Conservation (phyloP, 2,329 filamentous ascomycete species). For the Xylogone sp. region DNA sequence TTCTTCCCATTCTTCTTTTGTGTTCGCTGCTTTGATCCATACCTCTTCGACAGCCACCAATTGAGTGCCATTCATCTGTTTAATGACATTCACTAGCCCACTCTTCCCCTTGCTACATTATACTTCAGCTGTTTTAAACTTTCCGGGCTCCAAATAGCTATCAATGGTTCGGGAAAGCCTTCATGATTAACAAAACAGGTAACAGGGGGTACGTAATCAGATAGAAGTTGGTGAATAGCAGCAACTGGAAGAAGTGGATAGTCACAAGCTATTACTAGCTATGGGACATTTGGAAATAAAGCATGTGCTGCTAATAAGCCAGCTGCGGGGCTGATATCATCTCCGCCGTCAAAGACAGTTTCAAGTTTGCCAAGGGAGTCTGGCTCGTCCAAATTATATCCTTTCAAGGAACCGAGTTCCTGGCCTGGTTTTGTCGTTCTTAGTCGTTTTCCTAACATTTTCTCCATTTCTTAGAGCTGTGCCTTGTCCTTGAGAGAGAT, state of each 20-base stretch:
- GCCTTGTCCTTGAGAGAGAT: slow-evolving; percentile 14
- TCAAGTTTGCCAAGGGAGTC: slow-evolving; percentile 1
- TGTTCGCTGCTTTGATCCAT: slow-evolving; percentile 36
- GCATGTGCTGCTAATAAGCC: slow-evolving; percentile 29
- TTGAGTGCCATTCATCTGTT: slow-evolving; percentile 14
- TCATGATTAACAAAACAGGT: slow-evolving; percentile 31
- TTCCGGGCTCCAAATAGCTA: slow-evolving; percentile 32
- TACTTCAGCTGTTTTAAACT: slow-evolving; percentile 22
- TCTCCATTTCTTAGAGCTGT: slow-evolving; percentile 4
- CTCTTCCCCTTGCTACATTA: slow-evolving; percentile 12
- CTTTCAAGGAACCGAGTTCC: background rate
- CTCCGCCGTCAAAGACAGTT: slow-evolving; percentile 6
- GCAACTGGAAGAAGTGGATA: slow-evolving; percentile 28
- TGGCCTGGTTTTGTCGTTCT: background rate
- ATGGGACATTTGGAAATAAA: slow-evolving; percentile 20
- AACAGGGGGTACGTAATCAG: slow-evolving; percentile 21
- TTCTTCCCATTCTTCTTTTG: slow-evolving; percentile 38
- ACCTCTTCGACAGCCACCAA: slow-evolving; percentile 29
- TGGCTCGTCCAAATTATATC: background rate
- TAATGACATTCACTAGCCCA: slow-evolving; percentile 16
- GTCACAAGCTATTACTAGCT: slow-evolving; percentile 31
- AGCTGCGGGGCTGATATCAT: slow-evolving; percentile 19
- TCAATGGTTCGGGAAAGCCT: slow-evolving; percentile 30
- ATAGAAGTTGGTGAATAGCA: slow-evolving; percentile 24
- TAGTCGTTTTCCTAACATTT: slow-evolving; percentile 2